phyloP scores from a whole-genome alignment of 768 basidiomycete species.

The Phaeotremella skinneri region DNA sequence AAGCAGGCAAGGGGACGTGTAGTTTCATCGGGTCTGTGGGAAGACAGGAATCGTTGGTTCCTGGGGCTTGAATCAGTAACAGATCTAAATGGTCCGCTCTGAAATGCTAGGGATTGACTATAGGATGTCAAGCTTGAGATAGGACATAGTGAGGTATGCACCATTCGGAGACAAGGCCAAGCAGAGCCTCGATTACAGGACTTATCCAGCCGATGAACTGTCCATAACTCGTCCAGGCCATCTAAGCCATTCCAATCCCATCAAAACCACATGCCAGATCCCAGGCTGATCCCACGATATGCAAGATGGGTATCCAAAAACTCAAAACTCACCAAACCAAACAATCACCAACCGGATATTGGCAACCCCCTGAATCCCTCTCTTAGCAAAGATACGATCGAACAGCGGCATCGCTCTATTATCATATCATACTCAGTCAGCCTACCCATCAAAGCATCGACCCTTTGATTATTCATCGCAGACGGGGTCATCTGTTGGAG shows the following conservation, averaged over 20 bases:
- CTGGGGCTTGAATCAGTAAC: constrained; percentile 14
- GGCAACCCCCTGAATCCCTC: constrained; percentile 13
- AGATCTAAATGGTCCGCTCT: no score
- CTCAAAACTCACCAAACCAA: constrained; percentile 41
- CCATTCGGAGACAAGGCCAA: no score
- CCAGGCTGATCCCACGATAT: no score
- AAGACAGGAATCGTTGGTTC: constrained; percentile 30
- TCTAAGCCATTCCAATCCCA: no score
- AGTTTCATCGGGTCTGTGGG: constrained; percentile 3
- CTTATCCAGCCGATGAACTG: no score
- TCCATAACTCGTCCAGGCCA: no score
- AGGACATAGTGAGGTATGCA: no score
- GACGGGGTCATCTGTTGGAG: neutral
- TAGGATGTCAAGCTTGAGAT: no score
- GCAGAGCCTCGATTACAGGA: no score
- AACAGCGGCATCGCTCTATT: constrained; percentile 20
- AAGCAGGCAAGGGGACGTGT: constrained; percentile 22
- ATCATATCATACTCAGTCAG: neutral
- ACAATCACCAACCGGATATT: constrained; percentile 30
- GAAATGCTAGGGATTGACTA: no score
- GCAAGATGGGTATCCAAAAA: no score
- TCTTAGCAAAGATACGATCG: constrained; percentile 32
- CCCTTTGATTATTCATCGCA: neutral
- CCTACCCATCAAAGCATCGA: neutral
- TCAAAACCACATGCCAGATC: no score